Conservation (phyloP, 139 green algal genomes). For the Closterium sp. region DNA sequence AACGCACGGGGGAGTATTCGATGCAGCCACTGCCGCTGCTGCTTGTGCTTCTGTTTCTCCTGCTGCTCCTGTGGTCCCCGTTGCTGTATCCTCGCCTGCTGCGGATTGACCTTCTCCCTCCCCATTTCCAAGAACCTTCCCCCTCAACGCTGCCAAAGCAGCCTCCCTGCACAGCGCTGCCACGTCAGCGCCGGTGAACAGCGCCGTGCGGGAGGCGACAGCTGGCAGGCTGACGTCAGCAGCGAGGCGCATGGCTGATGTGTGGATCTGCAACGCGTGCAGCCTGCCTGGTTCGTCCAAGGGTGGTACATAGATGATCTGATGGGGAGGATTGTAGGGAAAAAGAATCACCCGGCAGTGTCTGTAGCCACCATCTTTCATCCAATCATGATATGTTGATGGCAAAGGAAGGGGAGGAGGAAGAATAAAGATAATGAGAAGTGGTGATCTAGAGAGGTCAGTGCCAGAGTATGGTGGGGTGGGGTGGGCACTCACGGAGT, state of each 20-base stretch:
- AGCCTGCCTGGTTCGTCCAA: conserved; percentile 70
- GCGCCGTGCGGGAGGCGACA: conserved; percentile 27
- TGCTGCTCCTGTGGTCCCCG: no score
- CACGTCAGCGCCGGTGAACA: conserved; percentile 56
- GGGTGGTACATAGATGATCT: conserved; percentile 83
- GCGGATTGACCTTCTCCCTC: no score
- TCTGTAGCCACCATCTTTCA: no score
- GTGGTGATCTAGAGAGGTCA: no score
- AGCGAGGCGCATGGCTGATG: conserved; percentile 64
- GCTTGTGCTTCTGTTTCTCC: no score
- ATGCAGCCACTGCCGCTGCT: no score
- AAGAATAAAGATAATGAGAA: conserved; percentile 39
- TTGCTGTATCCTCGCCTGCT: no score
- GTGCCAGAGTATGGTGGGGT: no score
- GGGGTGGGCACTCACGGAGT: background rate
- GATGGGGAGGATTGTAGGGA: background rate
- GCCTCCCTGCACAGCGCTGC: conserved; percentile 48
- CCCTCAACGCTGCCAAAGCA: conserved; percentile 58
- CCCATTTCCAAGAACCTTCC: no score
- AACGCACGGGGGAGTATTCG: background rate
- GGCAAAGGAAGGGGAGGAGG: conserved; percentile 47
- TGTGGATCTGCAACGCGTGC: conserved; percentile 62
- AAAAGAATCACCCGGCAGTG: no score
- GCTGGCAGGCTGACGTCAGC: conserved; percentile 68
- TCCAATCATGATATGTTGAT: no score